Conservation (phyloP, 208 protist genomes). For the Novymonas esmeraldas region DNA sequence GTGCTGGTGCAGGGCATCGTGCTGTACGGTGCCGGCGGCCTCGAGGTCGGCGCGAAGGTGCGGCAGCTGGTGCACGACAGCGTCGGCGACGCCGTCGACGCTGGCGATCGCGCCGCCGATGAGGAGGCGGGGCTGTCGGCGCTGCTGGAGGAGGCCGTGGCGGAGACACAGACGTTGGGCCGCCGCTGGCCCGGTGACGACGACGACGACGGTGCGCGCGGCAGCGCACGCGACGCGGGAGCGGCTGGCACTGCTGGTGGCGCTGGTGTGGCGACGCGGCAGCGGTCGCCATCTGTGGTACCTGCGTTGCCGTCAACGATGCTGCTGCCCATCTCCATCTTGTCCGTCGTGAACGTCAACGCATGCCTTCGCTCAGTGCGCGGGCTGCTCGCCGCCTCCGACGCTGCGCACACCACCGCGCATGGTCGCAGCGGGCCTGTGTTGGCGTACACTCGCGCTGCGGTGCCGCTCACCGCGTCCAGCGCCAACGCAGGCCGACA, state of each 20-base stretch:
- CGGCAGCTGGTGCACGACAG: conserved; percentile 8
- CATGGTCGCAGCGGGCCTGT: too few species aligned
- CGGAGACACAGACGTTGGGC: too few species aligned
- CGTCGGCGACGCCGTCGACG: background rate
- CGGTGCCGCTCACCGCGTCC: too few species aligned
- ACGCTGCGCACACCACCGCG: too few species aligned
- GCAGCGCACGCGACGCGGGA: too few species aligned
- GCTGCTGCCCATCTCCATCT: conserved; percentile 41
- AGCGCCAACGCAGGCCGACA: too few species aligned
- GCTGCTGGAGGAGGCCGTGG: conserved; percentile 4
- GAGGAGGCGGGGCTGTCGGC: conserved; percentile 8
- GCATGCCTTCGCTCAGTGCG: conserved; percentile 22
- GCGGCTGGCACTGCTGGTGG: too few species aligned
- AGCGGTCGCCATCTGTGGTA: background rate
- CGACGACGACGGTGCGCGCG: too few species aligned
- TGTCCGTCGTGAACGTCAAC: conserved; percentile 35
- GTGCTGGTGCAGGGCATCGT: conserved; percentile 50
- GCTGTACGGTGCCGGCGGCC: conserved; percentile 19
- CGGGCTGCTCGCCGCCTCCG: too few species aligned
- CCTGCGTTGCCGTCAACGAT: background rate
- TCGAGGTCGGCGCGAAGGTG: conserved; percentile 26
- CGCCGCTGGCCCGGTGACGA: too few species aligned
- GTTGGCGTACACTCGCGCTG: too few species aligned
- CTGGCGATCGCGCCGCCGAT: background rate
- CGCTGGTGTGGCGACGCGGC: background rate